Evolutionary conservation across 305 asterid genomes (phyloP), one percentile per base, ranked within the genome.

Genomic region (Stenogyne calaminthoides): DNA sequence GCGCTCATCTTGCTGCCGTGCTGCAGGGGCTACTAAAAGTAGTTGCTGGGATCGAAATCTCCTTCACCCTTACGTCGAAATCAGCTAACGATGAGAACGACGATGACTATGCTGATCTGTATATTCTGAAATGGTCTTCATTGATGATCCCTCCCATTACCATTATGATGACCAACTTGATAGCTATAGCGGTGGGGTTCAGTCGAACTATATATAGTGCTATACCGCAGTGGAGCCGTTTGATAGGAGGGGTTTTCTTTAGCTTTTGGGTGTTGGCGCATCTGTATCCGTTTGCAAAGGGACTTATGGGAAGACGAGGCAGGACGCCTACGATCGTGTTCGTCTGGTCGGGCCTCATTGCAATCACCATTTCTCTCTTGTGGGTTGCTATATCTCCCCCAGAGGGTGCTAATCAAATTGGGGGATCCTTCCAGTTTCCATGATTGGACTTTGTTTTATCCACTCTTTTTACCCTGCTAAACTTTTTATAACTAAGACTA

Each of bases 231-330:
- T 93, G 98, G 98, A 93, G 96, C 80, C 90, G 96, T 7, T 71
- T 91, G 79, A 69, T 91, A 5, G 98, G 97, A 6, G 98, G 98
- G 0, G 98, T 89, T 49, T 93, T 93, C 90, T 93, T 93, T 59
- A 91, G 97, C 77, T 93, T 93, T 70, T 93, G 97, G 98, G 98
- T 93, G 18, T 76, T 93, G 82, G 96, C 95, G 44, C 97, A 93
- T 81, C 67, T 93, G 37, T 90, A 88, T 69, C 98, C 98, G 0
- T 93, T 93, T 4, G 96, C 98, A 0, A 93, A 93, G 70, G 97
- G 98, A 16, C 78, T 91, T 6, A 93, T 93, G 98, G 97, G 98
- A 11, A 61, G 97, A 49, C 73, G 96, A 7, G 98, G 98, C 16
- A 82, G 96, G 66, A 91, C 97, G 7, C 98, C 98, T 0, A 91